Base-by-base conservation (phyloP, 129 eudicot genomes). In the Flaveria ramosissima region DNA sequence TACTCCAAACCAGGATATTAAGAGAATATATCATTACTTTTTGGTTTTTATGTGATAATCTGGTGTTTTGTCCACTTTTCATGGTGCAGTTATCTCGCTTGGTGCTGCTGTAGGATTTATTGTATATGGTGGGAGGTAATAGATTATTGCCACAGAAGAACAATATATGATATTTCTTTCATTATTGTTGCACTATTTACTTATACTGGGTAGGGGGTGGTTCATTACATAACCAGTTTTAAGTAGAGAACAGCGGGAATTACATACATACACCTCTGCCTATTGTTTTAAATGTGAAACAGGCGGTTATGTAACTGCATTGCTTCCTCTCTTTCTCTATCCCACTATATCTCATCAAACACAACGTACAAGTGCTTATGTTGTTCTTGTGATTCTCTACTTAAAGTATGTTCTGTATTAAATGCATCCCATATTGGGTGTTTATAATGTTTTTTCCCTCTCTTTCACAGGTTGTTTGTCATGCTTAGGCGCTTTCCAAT, bases 51-150 rank as follows among this genome's bases (percentile, higher is more conserved):
- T 62, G 43, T 15, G 30, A 67, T 61, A 2, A n/a, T 59, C 36
- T n/a, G 39, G 55, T 51, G 20, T 59, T 36, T 60, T 61, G 57
- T 17, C 2, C 20, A 7, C 5, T 61, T 64, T 43, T 15, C 79
- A 4, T 82, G 48, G 17, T 88, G 87, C 87, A 91, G 97, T 87
- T 60, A 73, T 80, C 73, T 91, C 97, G 13, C 87, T 87, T 56
- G 68, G 60, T 71, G 97, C 95, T 47, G 97, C 95, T 32, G 55
- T 89, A 19, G 97, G 95, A 3, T 92, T 92, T 80, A 65, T 92
- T 68, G 80, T 92, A 57, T 92, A 92, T 61, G 97, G 97, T 52
- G 92, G 92, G 65, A 92, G 97, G 97, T 87, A 82, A 32, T 7
- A n/a, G 23, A 23, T 50, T 72, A 12, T 70, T 41, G 7, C 61